phyloP scores from a whole-genome alignment of 2,329 filamentous ascomycete genomes.

The Aquanectria penicillioides region DNA sequence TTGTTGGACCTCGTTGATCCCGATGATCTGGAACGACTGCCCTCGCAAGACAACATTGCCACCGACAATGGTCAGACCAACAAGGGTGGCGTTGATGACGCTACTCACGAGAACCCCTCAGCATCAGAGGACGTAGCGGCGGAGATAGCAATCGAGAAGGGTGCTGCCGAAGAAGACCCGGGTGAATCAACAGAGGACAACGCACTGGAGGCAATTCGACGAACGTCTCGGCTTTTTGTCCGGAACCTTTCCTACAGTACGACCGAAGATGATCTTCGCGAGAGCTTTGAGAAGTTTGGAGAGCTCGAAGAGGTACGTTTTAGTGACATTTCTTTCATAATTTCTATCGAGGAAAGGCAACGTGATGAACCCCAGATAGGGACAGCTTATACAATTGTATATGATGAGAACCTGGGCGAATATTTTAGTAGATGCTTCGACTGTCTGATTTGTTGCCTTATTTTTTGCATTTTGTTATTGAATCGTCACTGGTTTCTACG shows the following conservation, averaged over 20 bases:
- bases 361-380: slow-evolving; percentile 99
- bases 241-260: slow-evolving; percentile 87
- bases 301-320: slow-evolving; percentile 88
- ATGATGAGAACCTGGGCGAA: slow-evolving; percentile 92
- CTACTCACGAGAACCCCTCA: slow-evolving; percentile 25
- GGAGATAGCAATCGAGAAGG: slow-evolving; percentile 35
- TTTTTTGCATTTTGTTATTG: slow-evolving; percentile 36
- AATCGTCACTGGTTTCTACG: slow-evolving; percentile 26
- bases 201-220: slow-evolving; percentile 61
- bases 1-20: slow-evolving; percentile 86
- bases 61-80: slow-evolving; percentile 30
- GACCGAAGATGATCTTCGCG: slow-evolving; percentile 79
- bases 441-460: slow-evolving; percentile 69
- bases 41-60: slow-evolving; percentile 27
- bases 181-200: slow-evolving; percentile 41
- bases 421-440: slow-evolving; percentile 99
- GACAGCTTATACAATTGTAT: slow-evolving; percentile 97
- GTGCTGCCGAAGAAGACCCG: slow-evolving; percentile 38
- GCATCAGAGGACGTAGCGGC: slow-evolving; percentile 31
- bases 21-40: slow-evolving; percentile 58
- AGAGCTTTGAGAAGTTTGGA: slow-evolving; percentile 78
- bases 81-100: slow-evolving; percentile 27
- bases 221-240: slow-evolving; percentile 84
- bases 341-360: slow-evolving; percentile 45
- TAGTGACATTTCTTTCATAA: slow-evolving; percentile 26